A percentile compares a stretch with the other conserved stretches of the same genome.
Evolutionary conservation across 257 asterid species (phyloP).

Genomic region (Leonotis leonurus): DNA sequence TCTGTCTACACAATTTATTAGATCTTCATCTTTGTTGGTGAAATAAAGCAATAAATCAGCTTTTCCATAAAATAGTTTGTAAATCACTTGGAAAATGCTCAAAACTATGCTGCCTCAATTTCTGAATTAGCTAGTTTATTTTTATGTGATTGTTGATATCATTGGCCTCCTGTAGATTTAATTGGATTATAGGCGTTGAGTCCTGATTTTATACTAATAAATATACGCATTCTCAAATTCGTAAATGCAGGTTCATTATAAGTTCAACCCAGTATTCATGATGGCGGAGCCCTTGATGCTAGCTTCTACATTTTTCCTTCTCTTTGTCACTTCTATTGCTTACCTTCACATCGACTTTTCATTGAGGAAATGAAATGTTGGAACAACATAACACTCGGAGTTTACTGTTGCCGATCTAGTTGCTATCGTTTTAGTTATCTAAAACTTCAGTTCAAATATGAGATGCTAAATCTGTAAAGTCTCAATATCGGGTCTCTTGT

Average conservation of each 20-base stretch:
- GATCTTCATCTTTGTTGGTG: too few species aligned
- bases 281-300: slow-evolving; percentile 97
- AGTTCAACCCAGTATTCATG: slow-evolving; percentile 80
- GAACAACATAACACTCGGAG: slow-evolving; percentile 14
- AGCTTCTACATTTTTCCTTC: slow-evolving; percentile 62
- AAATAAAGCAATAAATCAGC: too few species aligned
- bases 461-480: background rate
- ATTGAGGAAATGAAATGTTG: slow-evolving; percentile 42
- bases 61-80: too few species aligned
- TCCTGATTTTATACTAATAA: background rate
- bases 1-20: too few species aligned
- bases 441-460: too few species aligned
- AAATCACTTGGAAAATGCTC: too few species aligned
- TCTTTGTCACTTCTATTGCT: slow-evolving; percentile 57
- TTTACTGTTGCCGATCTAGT: slow-evolving; percentile 28
- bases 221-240: background rate
- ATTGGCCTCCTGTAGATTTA: background rate
- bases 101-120: too few species aligned
- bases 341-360: slow-evolving; percentile 82
- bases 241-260: slow-evolving; percentile 76
- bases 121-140: too few species aligned
- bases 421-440: background rate
- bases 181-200: background rate
- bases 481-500: background rate
- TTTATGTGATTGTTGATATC: too few species aligned